Conservation (phyloP, 371 early-diverging fungal genomes). For the Syncephalastrum monosporum region DNA sequence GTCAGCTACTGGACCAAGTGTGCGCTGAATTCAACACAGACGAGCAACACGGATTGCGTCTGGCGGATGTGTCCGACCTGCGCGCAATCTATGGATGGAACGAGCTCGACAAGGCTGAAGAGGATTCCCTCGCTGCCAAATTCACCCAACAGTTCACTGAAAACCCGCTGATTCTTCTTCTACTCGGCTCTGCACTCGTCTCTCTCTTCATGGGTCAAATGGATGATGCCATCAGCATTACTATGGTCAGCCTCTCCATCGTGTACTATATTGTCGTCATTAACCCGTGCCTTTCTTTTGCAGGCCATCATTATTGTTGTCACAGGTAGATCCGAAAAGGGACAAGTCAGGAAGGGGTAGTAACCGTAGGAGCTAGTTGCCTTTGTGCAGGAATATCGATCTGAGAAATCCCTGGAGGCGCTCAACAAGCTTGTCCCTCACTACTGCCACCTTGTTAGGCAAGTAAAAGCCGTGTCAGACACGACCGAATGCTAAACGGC, state of each 20-base stretch:
- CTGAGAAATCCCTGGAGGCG: constrained; percentile 84
- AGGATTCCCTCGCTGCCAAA: constrained; percentile 42
- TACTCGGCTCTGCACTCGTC: constrained; percentile 85
- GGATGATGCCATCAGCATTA: constrained; percentile 94
- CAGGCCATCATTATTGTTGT: constrained; percentile 88
- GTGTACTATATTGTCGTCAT: constrained; percentile 1
- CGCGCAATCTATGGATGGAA: constrained; percentile 59
- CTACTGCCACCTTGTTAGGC: constrained; percentile 79
- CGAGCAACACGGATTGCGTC: constrained; percentile 47
- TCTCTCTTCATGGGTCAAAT: constrained; percentile 84
- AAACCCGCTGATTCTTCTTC: constrained; percentile 84
- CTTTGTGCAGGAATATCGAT: constrained; percentile 88
- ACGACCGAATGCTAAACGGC: not conserved
- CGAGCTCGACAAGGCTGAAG: constrained; percentile 48
- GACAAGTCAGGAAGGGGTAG: not conserved
- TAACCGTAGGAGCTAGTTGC: constrained; percentile 56
- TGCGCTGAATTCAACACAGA: constrained; percentile 54
- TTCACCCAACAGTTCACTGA: constrained; percentile 44
- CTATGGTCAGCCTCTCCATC: constrained; percentile 61
- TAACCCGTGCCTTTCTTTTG: constrained; percentile 2
- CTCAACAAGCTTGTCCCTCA: constrained; percentile 87
- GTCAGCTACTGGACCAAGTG: constrained; percentile 56
- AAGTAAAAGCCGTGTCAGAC: constrained; percentile 2
- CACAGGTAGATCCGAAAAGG: constrained; percentile 56
- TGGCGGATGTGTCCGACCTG: constrained; percentile 52